Evolutionary conservation across 225 moss, liverwort and hornwort genomes (phyloP).

Genomic region (Marchantia polymorpha): DNA sequence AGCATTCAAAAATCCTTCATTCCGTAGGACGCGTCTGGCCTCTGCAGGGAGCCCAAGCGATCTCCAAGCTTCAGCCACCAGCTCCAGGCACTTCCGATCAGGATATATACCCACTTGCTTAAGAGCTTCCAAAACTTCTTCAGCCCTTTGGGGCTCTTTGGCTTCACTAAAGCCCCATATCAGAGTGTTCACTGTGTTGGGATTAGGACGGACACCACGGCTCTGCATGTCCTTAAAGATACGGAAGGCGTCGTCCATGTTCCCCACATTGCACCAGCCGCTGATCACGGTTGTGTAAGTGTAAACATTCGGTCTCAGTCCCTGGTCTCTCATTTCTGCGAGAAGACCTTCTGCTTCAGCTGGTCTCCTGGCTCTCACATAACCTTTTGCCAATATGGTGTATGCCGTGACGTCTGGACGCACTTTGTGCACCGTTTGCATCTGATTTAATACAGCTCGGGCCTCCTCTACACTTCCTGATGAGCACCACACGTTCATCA

Average conservation of each 20-base stretch:
- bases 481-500: slow-evolving; percentile 87
- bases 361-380: slow-evolving; percentile 66
- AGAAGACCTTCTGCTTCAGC: slow-evolving; percentile 68
- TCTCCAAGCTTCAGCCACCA: slow-evolving; percentile 81
- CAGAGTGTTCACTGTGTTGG: slow-evolving; percentile 81
- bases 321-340: slow-evolving; percentile 53
- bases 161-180: slow-evolving; percentile 92
- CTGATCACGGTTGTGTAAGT: slow-evolving; percentile 87
- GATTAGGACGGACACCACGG: slow-evolving; percentile 56
- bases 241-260: slow-evolving; percentile 85
- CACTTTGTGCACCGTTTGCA: slow-evolving; percentile 50
- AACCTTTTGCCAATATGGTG: slow-evolving; percentile 82
- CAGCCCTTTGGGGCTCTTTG: slow-evolving; percentile 78
- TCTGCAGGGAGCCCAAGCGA: slow-evolving; percentile 52
- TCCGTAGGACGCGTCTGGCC: slow-evolving; percentile 9
- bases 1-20: not conserved
- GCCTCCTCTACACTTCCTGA: slow-evolving; percentile 72
- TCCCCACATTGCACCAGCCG: slow-evolving; percentile 77
- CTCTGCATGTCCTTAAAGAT: slow-evolving; percentile 58
- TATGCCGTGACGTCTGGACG: slow-evolving; percentile 78
- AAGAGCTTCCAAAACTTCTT: slow-evolving; percentile 58
- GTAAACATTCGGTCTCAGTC: slow-evolving; percentile 70
- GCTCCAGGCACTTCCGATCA: slow-evolving; percentile 63
- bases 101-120: slow-evolving; percentile 45
- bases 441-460: slow-evolving; percentile 47